These are phyloP conservation scores for Cercospora zeae-maydis DNA, from an alignment of 2,329 filamentous ascomycete species.

Conservation along the genomic window DNA sequence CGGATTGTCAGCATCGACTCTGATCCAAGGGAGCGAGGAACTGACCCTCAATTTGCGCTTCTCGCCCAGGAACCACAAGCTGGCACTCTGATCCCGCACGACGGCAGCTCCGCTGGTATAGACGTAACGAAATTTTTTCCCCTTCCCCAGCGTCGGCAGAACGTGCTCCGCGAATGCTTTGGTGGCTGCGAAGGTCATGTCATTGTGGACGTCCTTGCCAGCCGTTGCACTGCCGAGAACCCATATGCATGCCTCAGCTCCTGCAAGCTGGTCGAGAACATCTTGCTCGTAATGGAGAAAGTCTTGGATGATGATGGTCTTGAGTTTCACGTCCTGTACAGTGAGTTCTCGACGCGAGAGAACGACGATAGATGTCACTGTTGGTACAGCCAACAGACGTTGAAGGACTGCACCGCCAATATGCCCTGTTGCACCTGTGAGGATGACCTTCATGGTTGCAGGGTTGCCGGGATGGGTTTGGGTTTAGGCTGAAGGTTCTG, in stretches of 20 bases:
- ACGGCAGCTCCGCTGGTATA: constrained; percentile 37
- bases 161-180: constrained; percentile 31
- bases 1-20: background rate
- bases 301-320: constrained; percentile 51
- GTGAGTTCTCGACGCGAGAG: constrained; percentile 50
- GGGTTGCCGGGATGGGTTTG: background rate
- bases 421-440: constrained; percentile 55
- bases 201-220: constrained; percentile 35
- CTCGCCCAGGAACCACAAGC: constrained; percentile 35
- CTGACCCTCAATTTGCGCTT: constrained; percentile 32
- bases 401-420: constrained; percentile 52
- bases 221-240: constrained; percentile 27
- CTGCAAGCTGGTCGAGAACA: constrained; percentile 38
- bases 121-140: constrained; percentile 38
- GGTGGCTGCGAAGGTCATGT: constrained; percentile 36
- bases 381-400: constrained; percentile 46
- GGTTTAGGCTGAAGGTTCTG: background rate
- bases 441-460: constrained; percentile 54
- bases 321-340: constrained; percentile 48
- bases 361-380: constrained; percentile 51
- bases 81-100: constrained; percentile 34
- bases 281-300: constrained; percentile 50
- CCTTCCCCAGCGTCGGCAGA: constrained; percentile 17
- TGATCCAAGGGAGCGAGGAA: background rate
- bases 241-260: constrained; percentile 46